Percentiles rank a stretch among this genome's conserved stretches.
phyloP scores from a whole-genome alignment of 2,329 filamentous ascomycete species.

The Colletotrichum melonis region DNA sequence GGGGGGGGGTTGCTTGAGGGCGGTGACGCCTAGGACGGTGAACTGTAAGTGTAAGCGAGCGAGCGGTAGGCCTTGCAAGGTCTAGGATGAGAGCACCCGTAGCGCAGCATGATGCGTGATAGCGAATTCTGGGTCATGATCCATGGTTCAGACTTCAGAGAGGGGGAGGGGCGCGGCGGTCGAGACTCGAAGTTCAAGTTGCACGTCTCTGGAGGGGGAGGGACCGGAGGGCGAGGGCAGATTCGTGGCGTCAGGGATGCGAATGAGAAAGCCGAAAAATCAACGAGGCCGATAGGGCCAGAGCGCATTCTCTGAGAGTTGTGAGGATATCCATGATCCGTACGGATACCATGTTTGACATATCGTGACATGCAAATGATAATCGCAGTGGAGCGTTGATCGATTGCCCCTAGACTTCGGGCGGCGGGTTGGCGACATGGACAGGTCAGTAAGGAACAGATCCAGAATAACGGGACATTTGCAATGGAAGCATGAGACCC shows the following conservation, averaged over 20 bases:
- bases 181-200: not conserved
- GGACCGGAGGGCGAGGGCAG: not conserved
- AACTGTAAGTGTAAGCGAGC: slow-evolving; percentile 4
- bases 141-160: not conserved
- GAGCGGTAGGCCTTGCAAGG: not conserved
- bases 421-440: not conserved
- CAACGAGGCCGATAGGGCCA: not conserved
- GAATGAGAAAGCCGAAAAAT: slow-evolving; percentile 11
- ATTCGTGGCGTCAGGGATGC: not conserved
- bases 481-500: slow-evolving; percentile 21
- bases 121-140: not conserved
- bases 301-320: not conserved
- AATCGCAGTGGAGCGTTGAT: not conserved
- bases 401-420: not conserved
- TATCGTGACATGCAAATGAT: not conserved
- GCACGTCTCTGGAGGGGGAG: slow-evolving; percentile 4
- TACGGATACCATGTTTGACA: not conserved
- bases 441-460: not conserved
- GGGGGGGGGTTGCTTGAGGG: not conserved
- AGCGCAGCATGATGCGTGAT: not conserved
- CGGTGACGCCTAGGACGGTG: slow-evolving; percentile 11
- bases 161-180: not conserved
- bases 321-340: not conserved
- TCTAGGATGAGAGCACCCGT: not conserved
- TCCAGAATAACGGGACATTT: slow-evolving; percentile 1